Conservation (phyloP, 345 rosid genomes). For the Garcia nutans region DNA sequence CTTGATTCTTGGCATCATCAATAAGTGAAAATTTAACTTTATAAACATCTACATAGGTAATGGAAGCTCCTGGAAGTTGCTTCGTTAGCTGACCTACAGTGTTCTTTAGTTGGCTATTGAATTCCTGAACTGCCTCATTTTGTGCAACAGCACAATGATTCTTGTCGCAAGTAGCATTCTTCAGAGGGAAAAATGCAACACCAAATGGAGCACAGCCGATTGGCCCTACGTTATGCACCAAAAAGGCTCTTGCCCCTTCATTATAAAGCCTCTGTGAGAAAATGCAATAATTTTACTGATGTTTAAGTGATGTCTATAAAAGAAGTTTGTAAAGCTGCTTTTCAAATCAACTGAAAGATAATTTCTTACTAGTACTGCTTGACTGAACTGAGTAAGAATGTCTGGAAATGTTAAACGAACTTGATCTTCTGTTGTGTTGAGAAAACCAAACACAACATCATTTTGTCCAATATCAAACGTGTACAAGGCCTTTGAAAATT, state of each 20-base stretch:
- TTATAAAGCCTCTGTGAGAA: conserved; percentile 36
- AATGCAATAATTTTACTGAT: too few species aligned
- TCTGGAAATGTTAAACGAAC: conserved; percentile 42
- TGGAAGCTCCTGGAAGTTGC: conserved; percentile 33
- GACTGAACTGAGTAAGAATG: conserved; percentile 34
- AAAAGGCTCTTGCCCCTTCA: conserved; percentile 49
- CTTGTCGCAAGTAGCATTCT: conserved; percentile 26
- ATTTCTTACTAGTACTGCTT: conserved; percentile 34
- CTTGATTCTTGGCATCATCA: conserved; percentile 33
- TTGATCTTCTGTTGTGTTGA: conserved; percentile 31
- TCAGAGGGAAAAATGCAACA: conserved; percentile 26
- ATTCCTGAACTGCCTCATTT: conserved; percentile 47
- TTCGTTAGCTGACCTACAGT: conserved; percentile 33
- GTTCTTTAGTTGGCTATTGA: conserved; percentile 39
- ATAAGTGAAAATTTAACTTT: conserved; percentile 49
- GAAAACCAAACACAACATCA: conserved; percentile 39
- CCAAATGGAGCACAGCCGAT: conserved; percentile 54
- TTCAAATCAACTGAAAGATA: too few species aligned
- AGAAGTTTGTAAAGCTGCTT: too few species aligned
- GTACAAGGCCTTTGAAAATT: conserved; percentile 44
- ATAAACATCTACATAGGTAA: conserved; percentile 52
- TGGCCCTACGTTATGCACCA: conserved; percentile 74
- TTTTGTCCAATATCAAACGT: conserved; percentile 63
- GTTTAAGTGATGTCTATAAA: too few species aligned
- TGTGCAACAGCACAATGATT: conserved; percentile 46